Evolutionary conservation across 2,329 filamentous ascomycete species (phyloP).

Genomic region (Sclerotinia sclerotiorum): DNA sequence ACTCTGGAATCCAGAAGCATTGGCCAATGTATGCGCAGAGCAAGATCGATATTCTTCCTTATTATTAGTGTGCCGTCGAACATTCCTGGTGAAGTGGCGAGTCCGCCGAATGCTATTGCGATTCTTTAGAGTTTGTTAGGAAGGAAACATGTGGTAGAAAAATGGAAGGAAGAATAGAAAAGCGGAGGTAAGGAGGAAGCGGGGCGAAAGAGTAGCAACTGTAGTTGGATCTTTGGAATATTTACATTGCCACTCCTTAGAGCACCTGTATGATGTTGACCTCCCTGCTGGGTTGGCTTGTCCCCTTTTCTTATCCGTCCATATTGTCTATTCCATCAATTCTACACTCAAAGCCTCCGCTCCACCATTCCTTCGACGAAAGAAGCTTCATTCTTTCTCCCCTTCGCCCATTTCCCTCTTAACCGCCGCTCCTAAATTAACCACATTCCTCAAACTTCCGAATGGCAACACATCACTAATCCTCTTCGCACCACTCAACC

Average conservation of each 20-base stretch:
- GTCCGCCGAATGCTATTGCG: slow-evolving; percentile 36
- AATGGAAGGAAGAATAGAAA: neutral
- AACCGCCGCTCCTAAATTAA: slow-evolving; percentile 44
- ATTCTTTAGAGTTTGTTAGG: slow-evolving; percentile 17
- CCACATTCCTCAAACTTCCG: slow-evolving; percentile 74
- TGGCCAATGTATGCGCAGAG: slow-evolving; percentile 49
- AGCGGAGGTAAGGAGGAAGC: too few relatives aligned
- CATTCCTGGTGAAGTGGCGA: slow-evolving; percentile 33
- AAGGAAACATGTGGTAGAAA: neutral
- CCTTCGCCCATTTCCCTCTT: neutral
- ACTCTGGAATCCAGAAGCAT: slow-evolving; percentile 37
- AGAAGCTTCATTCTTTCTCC: neutral
- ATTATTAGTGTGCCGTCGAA: slow-evolving; percentile 61
- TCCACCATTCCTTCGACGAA: too few relatives aligned
- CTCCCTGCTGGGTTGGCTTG: too few relatives aligned
- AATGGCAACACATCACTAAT: slow-evolving; percentile 89
- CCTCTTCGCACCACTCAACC: slow-evolving; percentile 74
- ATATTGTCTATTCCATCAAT: too few relatives aligned
- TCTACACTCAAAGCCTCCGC: neutral
- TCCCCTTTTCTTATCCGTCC: too few relatives aligned
- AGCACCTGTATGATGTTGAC: too few relatives aligned
- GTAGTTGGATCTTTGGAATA: neutral
- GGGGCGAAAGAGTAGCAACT: neutral
- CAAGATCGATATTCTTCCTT: slow-evolving; percentile 57
- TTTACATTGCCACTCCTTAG: too few relatives aligned